Evolutionary conservation across 176 grass and related monocot species (phyloP).

Genomic region (Zea mays): DNA sequence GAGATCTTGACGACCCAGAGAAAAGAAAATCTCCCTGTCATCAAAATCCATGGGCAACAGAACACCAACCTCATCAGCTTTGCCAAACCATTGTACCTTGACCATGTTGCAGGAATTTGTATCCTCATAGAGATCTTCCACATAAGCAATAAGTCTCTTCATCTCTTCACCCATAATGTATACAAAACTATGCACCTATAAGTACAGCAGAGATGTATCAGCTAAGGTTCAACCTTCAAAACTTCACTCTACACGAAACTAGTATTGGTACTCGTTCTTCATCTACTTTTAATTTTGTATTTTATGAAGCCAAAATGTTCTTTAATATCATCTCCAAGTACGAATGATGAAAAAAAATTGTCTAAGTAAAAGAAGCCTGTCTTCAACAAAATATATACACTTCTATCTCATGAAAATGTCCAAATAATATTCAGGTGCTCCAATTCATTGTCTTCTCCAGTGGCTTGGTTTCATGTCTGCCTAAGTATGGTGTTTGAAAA

Average conservation of each 20-base stretch:
- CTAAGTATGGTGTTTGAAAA: neutral
- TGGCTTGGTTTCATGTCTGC: neutral
- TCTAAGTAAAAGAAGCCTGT: neutral
- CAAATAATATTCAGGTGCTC: neutral
- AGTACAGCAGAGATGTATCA: slow-evolving; percentile 29
- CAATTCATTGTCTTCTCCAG: neutral
- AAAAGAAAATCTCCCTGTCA: slow-evolving; percentile 85
- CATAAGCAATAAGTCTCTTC: slow-evolving; percentile 79
- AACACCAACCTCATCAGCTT: slow-evolving; percentile 76
- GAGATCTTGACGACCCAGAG: slow-evolving; percentile 80
- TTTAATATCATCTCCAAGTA: neutral
- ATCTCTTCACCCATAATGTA: slow-evolving; percentile 84
- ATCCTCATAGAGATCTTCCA: slow-evolving; percentile 91
- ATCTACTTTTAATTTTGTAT: neutral
- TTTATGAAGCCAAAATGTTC: neutral
- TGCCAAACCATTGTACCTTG: slow-evolving; percentile 83
- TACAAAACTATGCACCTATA: slow-evolving; percentile 87
- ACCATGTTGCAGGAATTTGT: slow-evolving; percentile 72
- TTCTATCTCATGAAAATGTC: neutral
- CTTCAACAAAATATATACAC: neutral
- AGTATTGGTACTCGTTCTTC: neutral
- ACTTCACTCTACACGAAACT: neutral
- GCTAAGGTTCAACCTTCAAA: slow-evolving; percentile 9
- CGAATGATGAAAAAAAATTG: neutral
- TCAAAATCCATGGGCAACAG: slow-evolving; percentile 51